phyloP scores from a whole-genome alignment of 2,329 filamentous ascomycete species.

The Beauveria rudraprayagi region DNA sequence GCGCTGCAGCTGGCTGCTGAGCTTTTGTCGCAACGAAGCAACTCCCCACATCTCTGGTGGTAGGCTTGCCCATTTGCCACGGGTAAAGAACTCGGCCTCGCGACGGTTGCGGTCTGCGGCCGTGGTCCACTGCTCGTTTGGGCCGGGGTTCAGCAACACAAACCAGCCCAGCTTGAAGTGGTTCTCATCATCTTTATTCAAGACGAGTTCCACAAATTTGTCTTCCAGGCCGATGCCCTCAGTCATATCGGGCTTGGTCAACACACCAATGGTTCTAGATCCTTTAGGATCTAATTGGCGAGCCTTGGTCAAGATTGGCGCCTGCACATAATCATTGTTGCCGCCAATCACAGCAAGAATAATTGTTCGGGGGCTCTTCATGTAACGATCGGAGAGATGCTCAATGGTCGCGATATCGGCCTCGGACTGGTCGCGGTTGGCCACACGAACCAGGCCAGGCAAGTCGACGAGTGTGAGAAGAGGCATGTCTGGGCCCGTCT shows the following conservation, averaged over 20 bases:
- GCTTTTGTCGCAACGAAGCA: constrained; percentile 37
- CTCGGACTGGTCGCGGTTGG: constrained; percentile 44
- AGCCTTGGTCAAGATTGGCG: constrained; percentile 42
- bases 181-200: constrained; percentile 42
- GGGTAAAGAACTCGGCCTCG: constrained; percentile 41
- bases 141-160: constrained; percentile 41
- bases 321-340: constrained; percentile 47
- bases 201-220: constrained; percentile 46
- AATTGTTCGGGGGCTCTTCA: constrained; percentile 47
- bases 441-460: constrained; percentile 48
- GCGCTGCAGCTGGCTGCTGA: constrained; percentile 41
- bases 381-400: constrained; percentile 43
- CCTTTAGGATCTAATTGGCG: constrained; percentile 42
- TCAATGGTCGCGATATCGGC: constrained; percentile 46
- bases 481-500: constrained; percentile 50
- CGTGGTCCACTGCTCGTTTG: constrained; percentile 36
- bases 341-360: constrained; percentile 48
- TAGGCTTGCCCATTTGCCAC: constrained; percentile 40
- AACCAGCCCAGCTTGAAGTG: constrained; percentile 45
- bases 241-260: constrained; percentile 46
- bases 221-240: constrained; percentile 45
- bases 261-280: constrained; percentile 41
- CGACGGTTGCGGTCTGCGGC: constrained; percentile 32
- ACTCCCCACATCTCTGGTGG: constrained; percentile 41
- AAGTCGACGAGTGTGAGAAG: constrained; percentile 55